Percentiles rank a stretch among this genome's conserved stretches.
Evolutionary conservation across 2,329 filamentous ascomycete genomes (phyloP).

Genomic region (Hymenoscyphus fraxineus): DNA sequence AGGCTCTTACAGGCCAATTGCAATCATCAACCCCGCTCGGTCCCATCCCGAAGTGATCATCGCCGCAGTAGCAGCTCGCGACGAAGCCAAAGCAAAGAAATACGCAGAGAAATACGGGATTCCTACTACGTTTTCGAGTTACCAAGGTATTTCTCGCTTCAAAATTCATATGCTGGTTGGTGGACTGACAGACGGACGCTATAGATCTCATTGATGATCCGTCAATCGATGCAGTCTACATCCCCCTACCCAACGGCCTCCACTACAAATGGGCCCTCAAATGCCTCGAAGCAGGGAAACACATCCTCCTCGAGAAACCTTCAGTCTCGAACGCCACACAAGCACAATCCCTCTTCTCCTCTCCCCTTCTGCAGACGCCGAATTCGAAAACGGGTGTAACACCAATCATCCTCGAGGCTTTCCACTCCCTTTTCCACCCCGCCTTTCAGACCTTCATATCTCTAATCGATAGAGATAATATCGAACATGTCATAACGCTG

Average conservation of each 20-base stretch:
- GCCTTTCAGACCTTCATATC: constrained; percentile 42
- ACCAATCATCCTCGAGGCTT: constrained; percentile 51
- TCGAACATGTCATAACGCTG: constrained; percentile 36
- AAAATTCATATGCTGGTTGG: neutral
- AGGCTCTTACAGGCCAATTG: constrained; percentile 34
- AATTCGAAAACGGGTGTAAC: constrained; percentile 19
- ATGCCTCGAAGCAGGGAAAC: constrained; percentile 47
- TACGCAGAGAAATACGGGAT: constrained; percentile 52
- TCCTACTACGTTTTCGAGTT: constrained; percentile 45
- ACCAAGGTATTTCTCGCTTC: constrained; percentile 41
- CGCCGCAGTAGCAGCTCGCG: constrained; percentile 49
- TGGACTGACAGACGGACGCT: neutral
- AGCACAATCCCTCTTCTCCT: constrained; percentile 43
- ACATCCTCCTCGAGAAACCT: constrained; percentile 55
- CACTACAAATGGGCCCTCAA: constrained; percentile 47
- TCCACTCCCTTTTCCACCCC: constrained; percentile 50
- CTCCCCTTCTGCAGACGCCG: constrained; percentile 31
- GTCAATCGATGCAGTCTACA: constrained; percentile 48
- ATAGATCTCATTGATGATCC: constrained; percentile 39
- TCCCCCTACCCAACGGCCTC: constrained; percentile 44
- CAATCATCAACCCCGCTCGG: constrained; percentile 47
- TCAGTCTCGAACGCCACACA: constrained; percentile 44
- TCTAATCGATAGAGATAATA: constrained; percentile 38
- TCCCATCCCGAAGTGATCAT: constrained; percentile 52
- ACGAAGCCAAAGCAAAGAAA: constrained; percentile 43